Conservation (phyloP, 2,329 filamentous ascomycete genomes). For the Raffaelea arxii region DNA sequence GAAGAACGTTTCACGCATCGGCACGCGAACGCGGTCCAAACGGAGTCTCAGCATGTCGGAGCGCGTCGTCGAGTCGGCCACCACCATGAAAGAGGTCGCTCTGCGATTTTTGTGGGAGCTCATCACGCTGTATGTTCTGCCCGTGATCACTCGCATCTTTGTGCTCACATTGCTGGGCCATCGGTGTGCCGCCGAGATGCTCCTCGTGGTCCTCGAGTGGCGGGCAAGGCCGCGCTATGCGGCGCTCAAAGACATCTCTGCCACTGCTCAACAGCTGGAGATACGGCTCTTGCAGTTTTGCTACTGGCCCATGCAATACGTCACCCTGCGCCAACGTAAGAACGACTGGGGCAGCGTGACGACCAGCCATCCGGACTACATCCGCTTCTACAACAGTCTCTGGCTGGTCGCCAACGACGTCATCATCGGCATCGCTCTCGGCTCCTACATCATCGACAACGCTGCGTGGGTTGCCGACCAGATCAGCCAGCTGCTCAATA, state of each 20-base stretch:
- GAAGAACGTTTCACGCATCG: constrained; percentile 79
- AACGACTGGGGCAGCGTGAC: constrained; percentile 94
- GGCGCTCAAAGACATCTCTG: constrained; percentile 89
- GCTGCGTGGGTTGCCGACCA: constrained; percentile 71
- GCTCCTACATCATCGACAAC: constrained; percentile 96
- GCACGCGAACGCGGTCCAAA: constrained; percentile 67
- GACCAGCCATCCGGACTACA: constrained; percentile 92
- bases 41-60: constrained; percentile 88
- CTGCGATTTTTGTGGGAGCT: constrained; percentile 60
- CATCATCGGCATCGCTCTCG: constrained; percentile 93
- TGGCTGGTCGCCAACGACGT: constrained; percentile 99
- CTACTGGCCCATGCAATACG: constrained; percentile 97
- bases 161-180: constrained; percentile 72
- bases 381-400: constrained; percentile 95
- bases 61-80: constrained; percentile 85
- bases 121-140: constrained; percentile 67
- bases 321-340: constrained; percentile 80
- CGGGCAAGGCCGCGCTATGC: constrained; percentile 66
- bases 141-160: constrained; percentile 62
- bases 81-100: constrained; percentile 70
- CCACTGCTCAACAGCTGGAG: constrained; percentile 93
- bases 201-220: constrained; percentile 78
- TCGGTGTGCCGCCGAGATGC: constrained; percentile 67
- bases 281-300: constrained; percentile 96
- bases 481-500: constrained; percentile 59